Percentiles rank a stretch among this genome's conserved stretches.
phyloP scores from a whole-genome alignment of 345 rosid genomes.

The Cardiospermum halicacabum region DNA sequence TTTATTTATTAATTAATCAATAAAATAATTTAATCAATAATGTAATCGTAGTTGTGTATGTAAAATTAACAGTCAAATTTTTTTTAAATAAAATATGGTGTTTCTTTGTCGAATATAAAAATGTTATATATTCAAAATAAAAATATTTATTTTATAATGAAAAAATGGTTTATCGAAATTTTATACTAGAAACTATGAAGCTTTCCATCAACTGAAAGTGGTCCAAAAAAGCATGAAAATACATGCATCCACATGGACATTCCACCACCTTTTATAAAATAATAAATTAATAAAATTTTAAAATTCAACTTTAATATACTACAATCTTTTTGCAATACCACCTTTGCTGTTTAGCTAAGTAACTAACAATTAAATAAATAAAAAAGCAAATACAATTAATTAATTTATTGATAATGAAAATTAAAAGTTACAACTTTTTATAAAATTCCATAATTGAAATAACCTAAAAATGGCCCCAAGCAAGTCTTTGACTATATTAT shows the following conservation, averaged over 20 bases:
- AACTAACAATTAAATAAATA: not conserved
- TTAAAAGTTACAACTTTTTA: conserved; percentile 12
- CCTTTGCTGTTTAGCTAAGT: conserved; percentile 22
- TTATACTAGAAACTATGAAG: too few relatives aligned
- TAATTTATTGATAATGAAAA: not conserved
- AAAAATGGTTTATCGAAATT: too few relatives aligned
- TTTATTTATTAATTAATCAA: too few relatives aligned
- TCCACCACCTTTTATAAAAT: not conserved
- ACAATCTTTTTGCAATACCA: not conserved
- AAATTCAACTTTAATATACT: too few relatives aligned
- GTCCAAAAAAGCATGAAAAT: not conserved
- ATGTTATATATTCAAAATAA: too few relatives aligned
- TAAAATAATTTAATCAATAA: too few relatives aligned
- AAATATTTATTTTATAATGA: too few relatives aligned
- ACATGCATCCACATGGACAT: not conserved
- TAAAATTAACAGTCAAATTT: too few relatives aligned
- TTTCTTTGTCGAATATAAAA: too few relatives aligned
- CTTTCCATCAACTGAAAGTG: too few relatives aligned
- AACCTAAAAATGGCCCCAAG: not conserved
- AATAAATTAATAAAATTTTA: not conserved
- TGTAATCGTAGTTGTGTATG: too few relatives aligned
- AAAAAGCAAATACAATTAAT: not conserved
- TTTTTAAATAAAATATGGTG: too few relatives aligned
- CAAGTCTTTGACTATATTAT: conserved; percentile 8
- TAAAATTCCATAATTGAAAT: not conserved